Percentiles rank a stretch among this genome's conserved stretches.
Conservation (phyloP, 495 filamentous ascomycete species). For the Tuber microsphaerosporum region DNA sequence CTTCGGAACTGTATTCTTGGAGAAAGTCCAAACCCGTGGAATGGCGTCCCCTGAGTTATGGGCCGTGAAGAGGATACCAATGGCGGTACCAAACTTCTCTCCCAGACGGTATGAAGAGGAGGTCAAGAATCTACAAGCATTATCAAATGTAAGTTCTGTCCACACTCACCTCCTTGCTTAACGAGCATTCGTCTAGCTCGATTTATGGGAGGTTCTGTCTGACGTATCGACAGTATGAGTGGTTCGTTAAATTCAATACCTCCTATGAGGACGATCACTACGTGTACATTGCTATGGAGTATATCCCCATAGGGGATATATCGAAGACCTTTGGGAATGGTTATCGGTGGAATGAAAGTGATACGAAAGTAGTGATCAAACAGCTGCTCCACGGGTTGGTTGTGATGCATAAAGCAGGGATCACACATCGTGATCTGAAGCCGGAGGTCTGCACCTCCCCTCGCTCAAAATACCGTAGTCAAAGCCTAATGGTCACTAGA, state of each 20-base stretch:
- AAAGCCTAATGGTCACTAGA: background rate
- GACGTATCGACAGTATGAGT: background rate
- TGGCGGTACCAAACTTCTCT: background rate
- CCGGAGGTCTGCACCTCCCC: background rate
- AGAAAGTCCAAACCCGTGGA: background rate
- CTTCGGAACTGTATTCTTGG: background rate
- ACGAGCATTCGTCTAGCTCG: background rate
- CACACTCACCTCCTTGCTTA: background rate
- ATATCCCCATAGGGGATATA: too few relatives aligned
- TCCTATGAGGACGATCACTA: background rate
- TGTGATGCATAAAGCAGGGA: background rate
- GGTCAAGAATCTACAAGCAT: background rate
- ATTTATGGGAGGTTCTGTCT: background rate
- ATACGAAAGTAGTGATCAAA: background rate
- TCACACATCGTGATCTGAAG: too few relatives aligned
- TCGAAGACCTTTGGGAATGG: too few relatives aligned
- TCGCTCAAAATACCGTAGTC: background rate
- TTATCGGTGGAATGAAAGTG: background rate
- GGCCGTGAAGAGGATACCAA: background rate
- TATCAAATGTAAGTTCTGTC: background rate
- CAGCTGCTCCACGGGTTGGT: slow-evolving; percentile 8
- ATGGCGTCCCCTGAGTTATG: background rate
- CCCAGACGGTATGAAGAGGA: background rate
- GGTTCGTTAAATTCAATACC: background rate
- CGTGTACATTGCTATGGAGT: background rate